Base-by-base conservation (phyloP, 2,329 filamentous ascomycete genomes). In the Thelonectria rubi region DNA sequence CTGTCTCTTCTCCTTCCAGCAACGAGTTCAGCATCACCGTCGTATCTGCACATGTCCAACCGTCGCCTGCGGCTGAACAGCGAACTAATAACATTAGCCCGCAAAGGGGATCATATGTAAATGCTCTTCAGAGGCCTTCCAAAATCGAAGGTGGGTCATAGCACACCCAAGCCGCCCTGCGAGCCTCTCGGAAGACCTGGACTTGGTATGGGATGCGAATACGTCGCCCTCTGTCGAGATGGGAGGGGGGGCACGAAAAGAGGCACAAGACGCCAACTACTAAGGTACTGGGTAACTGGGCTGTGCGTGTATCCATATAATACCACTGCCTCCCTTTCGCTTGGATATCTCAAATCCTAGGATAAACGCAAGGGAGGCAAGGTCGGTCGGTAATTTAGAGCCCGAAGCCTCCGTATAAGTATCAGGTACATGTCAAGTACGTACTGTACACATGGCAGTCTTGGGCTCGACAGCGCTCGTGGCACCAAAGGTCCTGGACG, bases 401-500 rank as follows among this genome's bases (percentile, higher is more conserved):
- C 34, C 34, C 34, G 34, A 37, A 37, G 34, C 34, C 34, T 37
- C 34, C 34, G 34, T 37, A 37, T 11, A 30, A 30, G 26, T 30
- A n/a, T n/a, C n/a, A n/a, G n/a, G n/a, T n/a, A 30, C 26, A 30
- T 30, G 26, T 8, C 5, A 9, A 30, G 26, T 30, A 4, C 24
- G 24, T 24, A 24, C 24, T 24, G 24, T 7, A 30, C 26, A 30
- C 26, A 30, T 30, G 26, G 26, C 26, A 30, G 26, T 30, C 26
- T 10, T 11, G 11, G 34, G 34, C 34, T 37, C 34, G 34, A 54
- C 24, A 39, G 51, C 51, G 51, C 51, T 54, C 43, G 51, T 39
- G 51, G 51, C 51, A 43, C 39, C 40, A 17, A 54, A 43, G 39
- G 43, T 54, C 42, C 51, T n/a, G 51, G 42, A 45, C 51, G 21